Percentiles rank a stretch among this genome's conserved stretches.
phyloP scores from a whole-genome alignment of 2,329 filamentous ascomycete species.

The Monosporascus sp. region DNA sequence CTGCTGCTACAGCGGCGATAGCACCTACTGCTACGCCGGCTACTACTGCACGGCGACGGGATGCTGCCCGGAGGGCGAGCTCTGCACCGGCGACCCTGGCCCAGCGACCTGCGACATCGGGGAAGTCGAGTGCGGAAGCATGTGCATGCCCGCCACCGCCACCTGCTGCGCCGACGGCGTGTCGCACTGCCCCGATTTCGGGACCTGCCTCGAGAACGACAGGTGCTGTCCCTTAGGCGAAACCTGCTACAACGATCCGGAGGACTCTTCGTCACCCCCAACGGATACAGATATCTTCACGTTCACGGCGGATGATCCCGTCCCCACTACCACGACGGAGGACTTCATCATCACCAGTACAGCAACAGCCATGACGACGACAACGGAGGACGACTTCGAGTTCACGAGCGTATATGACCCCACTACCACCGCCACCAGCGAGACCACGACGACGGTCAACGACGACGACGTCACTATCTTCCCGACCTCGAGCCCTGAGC shows the following conservation, averaged over 20 bases:
- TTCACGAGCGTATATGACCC: constrained; percentile 9
- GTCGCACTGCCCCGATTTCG: constrained; percentile 20
- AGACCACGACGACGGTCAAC: background rate
- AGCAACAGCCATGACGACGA: background rate
- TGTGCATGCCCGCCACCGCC: constrained; percentile 18
- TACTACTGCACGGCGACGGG: constrained; percentile 16
- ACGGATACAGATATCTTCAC: background rate
- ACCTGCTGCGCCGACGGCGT: constrained; percentile 16
- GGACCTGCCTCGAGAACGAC: constrained; percentile 15
- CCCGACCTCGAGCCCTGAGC: background rate
- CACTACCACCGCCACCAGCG: constrained; percentile 3
- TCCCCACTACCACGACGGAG: too few species aligned
- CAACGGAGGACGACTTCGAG: constrained; percentile 2
- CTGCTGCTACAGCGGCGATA: constrained; percentile 20
- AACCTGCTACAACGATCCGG: constrained; percentile 6
- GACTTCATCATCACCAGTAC: background rate
- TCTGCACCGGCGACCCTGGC: constrained; percentile 7
- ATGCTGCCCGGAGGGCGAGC: constrained; percentile 19
- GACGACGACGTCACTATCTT: background rate
- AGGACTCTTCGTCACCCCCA: background rate
- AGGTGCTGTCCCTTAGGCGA: constrained; percentile 13
- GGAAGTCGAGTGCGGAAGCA: constrained; percentile 12
- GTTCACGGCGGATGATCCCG: background rate
- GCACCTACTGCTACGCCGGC: constrained; percentile 16
- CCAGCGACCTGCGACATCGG: constrained; percentile 9